These are phyloP conservation scores for Cutaneotrichosporon dermatis DNA, from an alignment of 1,284 basidiomycete genomes.

Conservation along the genomic window DNA sequence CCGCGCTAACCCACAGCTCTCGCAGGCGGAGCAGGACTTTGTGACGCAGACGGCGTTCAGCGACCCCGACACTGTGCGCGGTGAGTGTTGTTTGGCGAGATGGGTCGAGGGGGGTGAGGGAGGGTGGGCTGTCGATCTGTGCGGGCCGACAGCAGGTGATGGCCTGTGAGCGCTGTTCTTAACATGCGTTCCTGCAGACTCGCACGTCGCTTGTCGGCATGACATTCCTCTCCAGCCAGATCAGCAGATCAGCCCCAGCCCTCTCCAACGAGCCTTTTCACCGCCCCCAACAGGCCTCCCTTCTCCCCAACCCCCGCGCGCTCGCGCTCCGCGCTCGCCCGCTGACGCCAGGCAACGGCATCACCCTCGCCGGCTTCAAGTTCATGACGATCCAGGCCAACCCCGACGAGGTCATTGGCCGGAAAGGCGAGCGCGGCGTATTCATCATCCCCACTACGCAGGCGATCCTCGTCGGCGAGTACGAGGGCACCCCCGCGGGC, in stretches of 20 bases:
- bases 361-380: slow-evolving; percentile 70
- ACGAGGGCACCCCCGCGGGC: slow-evolving; percentile 57
- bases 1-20: slow-evolving; percentile 55
- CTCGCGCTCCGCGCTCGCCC: neutral
- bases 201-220: neutral
- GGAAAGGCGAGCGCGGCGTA: slow-evolving; percentile 71
- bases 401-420: slow-evolving; percentile 66
- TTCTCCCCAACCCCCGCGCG: neutral
- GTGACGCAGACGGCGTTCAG: slow-evolving; percentile 57
- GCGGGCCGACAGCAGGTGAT: neutral
- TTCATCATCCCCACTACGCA: slow-evolving; percentile 83
- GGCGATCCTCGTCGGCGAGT: slow-evolving; percentile 78
- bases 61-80: slow-evolving; percentile 53
- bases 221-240: too few species aligned
- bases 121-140: neutral
- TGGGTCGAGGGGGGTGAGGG: too few species aligned
- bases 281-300: neutral
- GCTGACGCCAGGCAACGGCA: slow-evolving; percentile 54
- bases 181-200: neutral
- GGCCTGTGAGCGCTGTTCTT: neutral
- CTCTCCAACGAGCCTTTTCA: too few species aligned
- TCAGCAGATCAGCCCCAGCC: too few species aligned
- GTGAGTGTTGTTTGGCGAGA: too few species aligned
- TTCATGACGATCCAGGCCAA: slow-evolving; percentile 69
- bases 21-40: slow-evolving; percentile 68